Base-by-base conservation (phyloP, 106 monocot species). In the Phalaenopsis equestris region DNA sequence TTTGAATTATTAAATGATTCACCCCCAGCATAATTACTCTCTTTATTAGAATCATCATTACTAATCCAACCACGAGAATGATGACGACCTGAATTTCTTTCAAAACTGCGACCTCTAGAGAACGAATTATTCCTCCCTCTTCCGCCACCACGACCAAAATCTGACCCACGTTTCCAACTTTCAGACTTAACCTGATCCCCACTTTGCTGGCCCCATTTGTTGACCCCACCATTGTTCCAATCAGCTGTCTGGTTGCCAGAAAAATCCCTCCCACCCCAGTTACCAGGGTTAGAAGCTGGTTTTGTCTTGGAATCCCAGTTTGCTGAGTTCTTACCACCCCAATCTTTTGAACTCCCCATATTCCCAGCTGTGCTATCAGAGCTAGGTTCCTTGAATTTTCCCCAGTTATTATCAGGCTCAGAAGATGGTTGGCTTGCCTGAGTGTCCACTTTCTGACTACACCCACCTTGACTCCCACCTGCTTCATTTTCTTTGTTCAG, bases 131-230 rank as follows among this genome's bases (percentile, higher is more conserved):
- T 30, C 76, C 76, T 76, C 47, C 76, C 46, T 49, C 49, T 47
- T 76, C 76, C 76, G 10, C 76, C 47, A 17, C 74, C 74, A 38
- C 74, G 43, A 43, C 74, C 74, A 6, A n/a, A 74, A 70, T 14
- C 70, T 42, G 42, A 42, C 36, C 43, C 41, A 42, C 74, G 42
- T 3, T 2, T 30, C 76, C 76, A 76, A 49, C 18, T 52, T 21
- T n/a, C 49, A 11, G 76, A 76, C 21, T 76, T 39, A 52, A 16
- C 76, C 42, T 76, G 76, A 23, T 6, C 76, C 2, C 52, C 52
- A 30, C 49, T 76, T 52, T 47, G 76, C 47, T 76, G 14, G 76
- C 30, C 42, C 76, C 76, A 76, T 30, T 36, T 24, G 49, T 24
- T 49, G 5, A 21, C 48, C 42, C 48, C 76, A 19, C 18, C 42